Evolutionary conservation across 1,139 yeast species (phyloP).

Genomic region (Kodamaea fungicola): DNA sequence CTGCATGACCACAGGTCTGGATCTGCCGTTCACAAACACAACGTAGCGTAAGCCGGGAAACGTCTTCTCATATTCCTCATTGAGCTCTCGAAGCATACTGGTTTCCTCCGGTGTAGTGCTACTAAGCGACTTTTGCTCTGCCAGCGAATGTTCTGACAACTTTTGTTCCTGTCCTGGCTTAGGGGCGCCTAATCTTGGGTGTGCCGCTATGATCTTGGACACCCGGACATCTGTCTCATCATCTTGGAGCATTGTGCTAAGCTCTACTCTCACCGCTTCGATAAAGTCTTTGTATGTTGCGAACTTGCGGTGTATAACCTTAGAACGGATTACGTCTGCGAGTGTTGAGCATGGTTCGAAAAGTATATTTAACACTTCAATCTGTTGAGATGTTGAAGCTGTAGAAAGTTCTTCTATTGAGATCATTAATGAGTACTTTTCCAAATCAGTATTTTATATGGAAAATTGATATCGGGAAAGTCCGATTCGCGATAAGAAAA

Average conservation of each 20-base stretch:
- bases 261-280: slow-evolving; percentile 39
- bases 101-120: slow-evolving; percentile 46
- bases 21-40: slow-evolving; percentile 85
- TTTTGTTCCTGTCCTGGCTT: slow-evolving; percentile 25
- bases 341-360: slow-evolving; percentile 68
- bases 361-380: slow-evolving; percentile 47
- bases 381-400: slow-evolving; percentile 18
- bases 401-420: slow-evolving; percentile 16
- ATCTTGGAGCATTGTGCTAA: slow-evolving; percentile 31
- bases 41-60: slow-evolving; percentile 87
- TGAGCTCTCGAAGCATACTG: slow-evolving; percentile 46
- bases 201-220: slow-evolving; percentile 68
- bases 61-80: slow-evolving; percentile 57
- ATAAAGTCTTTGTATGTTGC: slow-evolving; percentile 47
- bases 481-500: background rate
- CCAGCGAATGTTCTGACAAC: slow-evolving; percentile 61
- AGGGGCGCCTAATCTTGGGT: slow-evolving; percentile 71
- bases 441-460: background rate
- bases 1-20: slow-evolving; percentile 60
- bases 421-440: slow-evolving; percentile 17
- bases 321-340: slow-evolving; percentile 37
- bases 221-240: slow-evolving; percentile 30
- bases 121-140: slow-evolving; percentile 67
- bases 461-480: background rate
- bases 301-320: slow-evolving; percentile 19